Evolutionary conservation across 345 rosid species (phyloP).

Genomic region (Alliaria petiolata): DNA sequence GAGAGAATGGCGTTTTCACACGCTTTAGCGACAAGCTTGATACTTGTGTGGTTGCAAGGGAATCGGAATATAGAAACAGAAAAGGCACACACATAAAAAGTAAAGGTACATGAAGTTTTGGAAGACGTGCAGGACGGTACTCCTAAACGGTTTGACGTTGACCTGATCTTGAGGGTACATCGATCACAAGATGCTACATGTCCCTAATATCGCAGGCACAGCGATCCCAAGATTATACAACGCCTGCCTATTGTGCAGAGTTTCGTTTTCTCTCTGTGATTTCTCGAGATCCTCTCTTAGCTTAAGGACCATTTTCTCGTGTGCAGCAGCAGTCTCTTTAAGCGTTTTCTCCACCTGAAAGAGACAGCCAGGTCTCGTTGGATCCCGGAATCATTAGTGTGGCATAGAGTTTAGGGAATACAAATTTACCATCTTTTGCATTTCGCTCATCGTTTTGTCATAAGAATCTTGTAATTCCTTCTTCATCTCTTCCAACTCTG

Average conservation of each 20-base stretch:
- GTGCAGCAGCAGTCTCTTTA: not conserved
- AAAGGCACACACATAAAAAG: not conserved
- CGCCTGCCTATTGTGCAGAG: not conserved
- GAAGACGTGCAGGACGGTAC: not conserved
- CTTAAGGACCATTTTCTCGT: not conserved
- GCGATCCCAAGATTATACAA: not conserved
- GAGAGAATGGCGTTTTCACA: not conserved
- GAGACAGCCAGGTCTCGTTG: not conserved
- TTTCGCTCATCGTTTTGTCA: constrained; percentile 50
- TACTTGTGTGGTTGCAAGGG: not conserved
- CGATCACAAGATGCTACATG: not conserved
- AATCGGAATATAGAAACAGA: not conserved
- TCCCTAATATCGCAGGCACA: not conserved
- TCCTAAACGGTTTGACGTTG: not conserved
- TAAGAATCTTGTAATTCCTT: not conserved
- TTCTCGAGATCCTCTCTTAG: not conserved
- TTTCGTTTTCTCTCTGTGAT: not conserved
- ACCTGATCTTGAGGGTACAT: not conserved
- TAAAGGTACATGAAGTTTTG: not conserved
- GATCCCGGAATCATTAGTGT: not conserved
- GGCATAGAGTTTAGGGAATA: not conserved
- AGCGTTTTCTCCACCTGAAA: not conserved
- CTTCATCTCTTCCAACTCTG: not conserved
- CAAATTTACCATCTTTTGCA: constrained; percentile 34
- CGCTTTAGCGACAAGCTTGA: not conserved